Conservation (phyloP, 1,139 yeast genomes). For the Blastobotrys capitulatus region DNA sequence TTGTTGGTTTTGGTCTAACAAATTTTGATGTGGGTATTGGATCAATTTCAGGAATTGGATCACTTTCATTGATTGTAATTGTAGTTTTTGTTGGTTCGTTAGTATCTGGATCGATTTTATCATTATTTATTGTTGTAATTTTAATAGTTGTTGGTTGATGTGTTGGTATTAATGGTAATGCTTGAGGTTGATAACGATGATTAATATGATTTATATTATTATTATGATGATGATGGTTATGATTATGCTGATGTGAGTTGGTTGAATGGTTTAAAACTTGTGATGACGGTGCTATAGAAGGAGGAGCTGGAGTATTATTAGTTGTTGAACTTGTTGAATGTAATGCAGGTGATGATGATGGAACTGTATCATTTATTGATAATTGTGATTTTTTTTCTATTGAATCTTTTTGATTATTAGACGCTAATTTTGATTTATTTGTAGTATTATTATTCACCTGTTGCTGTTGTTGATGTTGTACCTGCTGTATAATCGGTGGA, state of each 20-base stretch:
- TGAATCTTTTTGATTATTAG: not conserved
- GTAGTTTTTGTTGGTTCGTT: not conserved
- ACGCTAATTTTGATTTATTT: too few relatives aligned
- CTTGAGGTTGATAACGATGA: not conserved
- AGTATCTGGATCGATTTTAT: not conserved
- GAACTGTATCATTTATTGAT: not conserved
- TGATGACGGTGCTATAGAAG: too few relatives aligned
- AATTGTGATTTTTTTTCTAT: not conserved
- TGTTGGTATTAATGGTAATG: not conserved
- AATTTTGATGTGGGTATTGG: slow-evolving; percentile 1
- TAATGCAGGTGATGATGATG: not conserved
- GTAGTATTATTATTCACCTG: not conserved
- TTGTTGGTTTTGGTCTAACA: not conserved
- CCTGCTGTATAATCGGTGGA: not conserved
- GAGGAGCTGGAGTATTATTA: too few relatives aligned
- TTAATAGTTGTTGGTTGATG: not conserved
- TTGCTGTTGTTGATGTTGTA: not conserved
- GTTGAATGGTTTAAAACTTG: too few relatives aligned
- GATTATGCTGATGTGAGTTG: too few relatives aligned
- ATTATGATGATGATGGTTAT: too few relatives aligned
- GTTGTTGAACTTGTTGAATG: not conserved
- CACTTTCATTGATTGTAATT: not conserved
- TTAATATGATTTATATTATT: too few relatives aligned
- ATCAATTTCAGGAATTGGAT: not conserved
- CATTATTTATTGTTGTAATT: not conserved